Base-by-base conservation (phyloP, 2,329 filamentous ascomycete species). In the Escovopsis sp. region DNA sequence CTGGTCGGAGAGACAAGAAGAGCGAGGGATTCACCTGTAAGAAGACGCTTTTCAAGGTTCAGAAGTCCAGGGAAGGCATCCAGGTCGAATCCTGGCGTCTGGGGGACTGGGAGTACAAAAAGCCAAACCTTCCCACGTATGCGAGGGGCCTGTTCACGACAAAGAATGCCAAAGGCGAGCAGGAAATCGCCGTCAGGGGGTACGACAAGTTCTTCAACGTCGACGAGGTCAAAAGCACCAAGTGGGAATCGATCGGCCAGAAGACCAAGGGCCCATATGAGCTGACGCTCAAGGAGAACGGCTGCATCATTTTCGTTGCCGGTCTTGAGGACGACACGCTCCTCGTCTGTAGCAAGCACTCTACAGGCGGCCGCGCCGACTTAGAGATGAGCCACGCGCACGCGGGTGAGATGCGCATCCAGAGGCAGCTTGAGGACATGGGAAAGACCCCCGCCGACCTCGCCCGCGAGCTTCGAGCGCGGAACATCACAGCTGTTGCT, bases 181-280 rank as follows among this genome's bases (percentile, higher is more conserved):
- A 75, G 11, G 85, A 94, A 60, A 95, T 98, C 51, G 83, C 74
- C 1, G 77, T 86, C 39, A 75, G 91, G 51, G 91, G 91, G 40
- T 98, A 98, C 62, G 89, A 98, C 70, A 98, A 98, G 63, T 98
- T 98, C 67, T 98, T 98, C 75, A 98, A 98, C 53, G 73, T 85
- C 34, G 75, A 76, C 39, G 91, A 98, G 63, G 81, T 94, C 7
- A 61, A 66, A 37, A 76, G 82, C 49, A 98, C 91, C 4, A 73
- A 79, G 52, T 98, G 91, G 91, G 60, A 67, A 13, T 84, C 81
- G 54, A 85, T 98, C 45, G 69, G 81, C 55, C 62, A 63, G 25
- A 72, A 82, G 43, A 96, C 91, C 1, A 67, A 76, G 48, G 87
- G 86, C 0, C 91, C 91, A 0, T 98, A 96, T 53, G 91, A 98